Conservation (phyloP, 1,284 basidiomycete species). For the Leccinum subatratum region DNA sequence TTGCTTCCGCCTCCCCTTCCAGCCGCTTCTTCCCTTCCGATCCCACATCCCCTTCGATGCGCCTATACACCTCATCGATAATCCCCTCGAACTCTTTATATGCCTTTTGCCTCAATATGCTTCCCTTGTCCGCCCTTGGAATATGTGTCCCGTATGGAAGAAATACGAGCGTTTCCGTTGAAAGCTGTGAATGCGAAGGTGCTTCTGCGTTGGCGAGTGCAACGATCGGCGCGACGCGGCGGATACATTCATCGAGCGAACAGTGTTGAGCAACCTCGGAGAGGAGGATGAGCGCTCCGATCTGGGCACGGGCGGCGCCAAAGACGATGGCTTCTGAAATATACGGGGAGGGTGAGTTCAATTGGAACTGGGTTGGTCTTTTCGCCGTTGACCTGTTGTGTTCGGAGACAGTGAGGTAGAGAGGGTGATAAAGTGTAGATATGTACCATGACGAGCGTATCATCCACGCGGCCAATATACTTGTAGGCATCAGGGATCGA, state of each 20-base stretch:
- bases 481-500: slow-evolving; percentile 43
- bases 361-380: slow-evolving; percentile 55
- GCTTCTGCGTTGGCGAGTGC: slow-evolving; percentile 48
- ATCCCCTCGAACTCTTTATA: slow-evolving; percentile 48
- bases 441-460: slow-evolving; percentile 46
- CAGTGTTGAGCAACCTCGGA: slow-evolving; percentile 43
- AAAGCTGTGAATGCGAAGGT: slow-evolving; percentile 49
- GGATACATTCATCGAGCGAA: slow-evolving; percentile 36
- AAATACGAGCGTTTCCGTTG: slow-evolving; percentile 49
- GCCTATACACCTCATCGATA: slow-evolving; percentile 33
- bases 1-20: slow-evolving; percentile 16
- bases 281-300: slow-evolving; percentile 54
- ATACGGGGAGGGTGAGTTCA: slow-evolving; percentile 41
- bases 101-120: slow-evolving; percentile 39
- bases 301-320: slow-evolving; percentile 33
- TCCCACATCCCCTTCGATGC: slow-evolving; percentile 18
- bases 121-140: slow-evolving; percentile 46
- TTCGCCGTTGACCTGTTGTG: slow-evolving; percentile 40
- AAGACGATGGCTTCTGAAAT: slow-evolving; percentile 53
- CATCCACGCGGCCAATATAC: slow-evolving; percentile 58
- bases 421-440: background rate
- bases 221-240: slow-evolving; percentile 45
- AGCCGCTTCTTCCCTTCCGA: slow-evolving; percentile 33
- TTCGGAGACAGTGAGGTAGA: background rate
- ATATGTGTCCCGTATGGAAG: slow-evolving; percentile 40